Evolutionary conservation across 1,284 basidiomycete genomes (phyloP), one percentile per base, ranked within the genome.

Genomic region (Boletellus sp.): DNA sequence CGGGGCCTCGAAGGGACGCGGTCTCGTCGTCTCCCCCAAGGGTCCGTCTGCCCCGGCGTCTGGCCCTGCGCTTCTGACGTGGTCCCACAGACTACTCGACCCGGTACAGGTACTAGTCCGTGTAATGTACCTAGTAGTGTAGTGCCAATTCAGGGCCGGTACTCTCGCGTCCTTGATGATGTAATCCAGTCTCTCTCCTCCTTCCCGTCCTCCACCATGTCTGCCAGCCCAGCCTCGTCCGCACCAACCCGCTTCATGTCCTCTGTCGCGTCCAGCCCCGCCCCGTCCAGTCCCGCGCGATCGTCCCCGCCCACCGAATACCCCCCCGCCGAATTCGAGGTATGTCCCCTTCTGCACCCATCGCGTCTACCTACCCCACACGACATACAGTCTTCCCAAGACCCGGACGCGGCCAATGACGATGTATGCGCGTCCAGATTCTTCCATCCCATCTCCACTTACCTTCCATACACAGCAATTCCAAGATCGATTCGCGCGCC

Each of bases 11-110:
- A 99, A 98, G 64, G 95, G 96, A 10, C 87, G 95, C 49, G 95
- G 95, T 92, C 75, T 99, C 20, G 95, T 99, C 41, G 93, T 99
- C 23, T 94, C 94, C 1, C 95, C 95, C 0, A 94, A 94, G 78
- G 94, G 93, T 91, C 29, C 25, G 76, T 67, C 19, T 25, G 1
- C 14, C 1, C 13, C 8, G 13, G 34, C 8, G n/a, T 14, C 4
- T 4, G 13, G 20, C 16, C 25, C 34, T n/a, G n/a, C 13, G 5
- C 23, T 38, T 43, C 47, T 54, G 26, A 55, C 20, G 19, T 25
- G 43, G 13, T 37, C 35, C n/a, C 2, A 16, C 57, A 90, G 88
- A 91, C 63, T 91, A 91, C 55, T 91, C 88, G 8, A 91, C 88
- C 8, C 79, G 88, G 25, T 89, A 91, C 73, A 75, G 85, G 61